phyloP scores from a whole-genome alignment of 2,329 filamentous ascomycete genomes.

The Scytalidium lignicola region DNA sequence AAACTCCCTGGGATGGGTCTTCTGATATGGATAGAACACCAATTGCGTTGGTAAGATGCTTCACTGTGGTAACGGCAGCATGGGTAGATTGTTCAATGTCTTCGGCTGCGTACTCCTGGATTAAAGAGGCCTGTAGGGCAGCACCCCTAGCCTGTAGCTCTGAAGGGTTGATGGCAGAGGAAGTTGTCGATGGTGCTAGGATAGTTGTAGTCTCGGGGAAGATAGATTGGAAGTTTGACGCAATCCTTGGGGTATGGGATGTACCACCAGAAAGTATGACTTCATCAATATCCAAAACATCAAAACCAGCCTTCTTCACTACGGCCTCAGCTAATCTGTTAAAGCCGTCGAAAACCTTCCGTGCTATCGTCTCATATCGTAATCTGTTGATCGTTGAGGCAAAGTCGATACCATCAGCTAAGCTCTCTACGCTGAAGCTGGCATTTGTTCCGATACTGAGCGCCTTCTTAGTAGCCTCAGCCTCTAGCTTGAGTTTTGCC shows the following conservation, averaged over 20 bases:
- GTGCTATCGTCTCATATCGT: conserved; percentile 83
- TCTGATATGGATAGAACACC: conserved; percentile 69
- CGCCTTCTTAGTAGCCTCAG: conserved; percentile 87
- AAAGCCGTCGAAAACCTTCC: conserved; percentile 85
- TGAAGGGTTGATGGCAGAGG: conserved; percentile 83
- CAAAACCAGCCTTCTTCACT: conserved; percentile 86
- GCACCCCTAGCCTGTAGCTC: conserved; percentile 86
- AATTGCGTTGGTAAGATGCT: conserved; percentile 83
- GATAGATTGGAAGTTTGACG: conserved; percentile 68
- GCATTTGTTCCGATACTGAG: conserved; percentile 85
- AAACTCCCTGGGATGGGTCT: conserved; percentile 58
- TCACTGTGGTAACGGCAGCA: conserved; percentile 88
- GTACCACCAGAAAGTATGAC: conserved; percentile 90
- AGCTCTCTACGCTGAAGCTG: conserved; percentile 86
- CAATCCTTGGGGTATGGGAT: conserved; percentile 90
- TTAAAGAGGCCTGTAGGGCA: conserved; percentile 88
- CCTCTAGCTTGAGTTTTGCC: conserved; percentile 88
- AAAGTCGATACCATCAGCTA: conserved; percentile 87
- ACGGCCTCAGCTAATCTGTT: conserved; percentile 78
- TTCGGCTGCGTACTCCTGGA: conserved; percentile 88
- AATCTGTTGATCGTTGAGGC: conserved; percentile 87
- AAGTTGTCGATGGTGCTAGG: conserved; percentile 74
- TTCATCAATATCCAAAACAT: conserved; percentile 89
- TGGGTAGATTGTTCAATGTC: conserved; percentile 97
- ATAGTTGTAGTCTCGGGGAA: conserved; percentile 79